Evolutionary conservation across 768 basidiomycete species (phyloP).

Genomic region (Hericium coralloides): DNA sequence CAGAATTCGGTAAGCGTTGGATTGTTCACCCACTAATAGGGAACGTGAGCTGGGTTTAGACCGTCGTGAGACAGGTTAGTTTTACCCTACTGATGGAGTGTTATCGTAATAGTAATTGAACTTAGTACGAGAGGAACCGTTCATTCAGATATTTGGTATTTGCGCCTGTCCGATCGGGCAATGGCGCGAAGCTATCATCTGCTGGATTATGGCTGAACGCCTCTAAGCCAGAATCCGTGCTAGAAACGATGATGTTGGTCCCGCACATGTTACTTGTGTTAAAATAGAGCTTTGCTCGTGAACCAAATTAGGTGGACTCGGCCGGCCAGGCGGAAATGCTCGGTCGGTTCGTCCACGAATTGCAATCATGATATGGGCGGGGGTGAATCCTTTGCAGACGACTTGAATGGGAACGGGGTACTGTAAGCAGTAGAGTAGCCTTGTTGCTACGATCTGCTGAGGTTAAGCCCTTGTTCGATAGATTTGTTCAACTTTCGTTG

Average conservation of each 20-base stretch:
- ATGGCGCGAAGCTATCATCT: constrained; percentile 75
- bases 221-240: constrained; percentile 79
- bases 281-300: constrained; percentile 64
- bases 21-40: constrained; percentile 78
- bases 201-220: constrained; percentile 81
- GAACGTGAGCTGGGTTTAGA: constrained; percentile 79
- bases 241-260: constrained; percentile 65
- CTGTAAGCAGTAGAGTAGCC: constrained; percentile 73
- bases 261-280: constrained; percentile 56
- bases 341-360: constrained; percentile 42
- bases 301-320: constrained; percentile 53
- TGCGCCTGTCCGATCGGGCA: constrained; percentile 72
- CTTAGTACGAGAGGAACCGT: constrained; percentile 80
- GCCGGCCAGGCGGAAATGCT: constrained; percentile 44
- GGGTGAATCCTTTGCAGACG: constrained; percentile 74
- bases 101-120: constrained; percentile 70
- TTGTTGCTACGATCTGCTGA: constrained; percentile 73
- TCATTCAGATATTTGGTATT: constrained; percentile 80
- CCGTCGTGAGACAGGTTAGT: constrained; percentile 81
- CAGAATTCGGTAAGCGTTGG: constrained; percentile 75
- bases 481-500: constrained; percentile 52
- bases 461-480: constrained; percentile 66
- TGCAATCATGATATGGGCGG: constrained; percentile 59
- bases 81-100: constrained; percentile 78
- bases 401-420: constrained; percentile 69